These are phyloP conservation scores for Gynandropsis gynandra DNA, from an alignment of 345 rosid genomes.

Conservation along the genomic window DNA sequence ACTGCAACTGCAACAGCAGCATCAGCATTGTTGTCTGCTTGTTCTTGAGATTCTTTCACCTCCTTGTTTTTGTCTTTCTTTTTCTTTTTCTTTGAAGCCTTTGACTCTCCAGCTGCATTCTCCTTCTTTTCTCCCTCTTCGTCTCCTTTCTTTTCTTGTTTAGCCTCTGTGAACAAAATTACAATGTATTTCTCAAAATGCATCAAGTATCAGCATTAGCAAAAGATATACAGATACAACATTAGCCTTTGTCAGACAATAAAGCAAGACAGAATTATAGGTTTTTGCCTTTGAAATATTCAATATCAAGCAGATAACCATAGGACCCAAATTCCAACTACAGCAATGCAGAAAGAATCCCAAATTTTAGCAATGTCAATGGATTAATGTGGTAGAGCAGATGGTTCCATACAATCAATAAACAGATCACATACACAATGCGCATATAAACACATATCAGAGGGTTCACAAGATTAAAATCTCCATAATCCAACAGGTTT, in stretches of 20 bases:
- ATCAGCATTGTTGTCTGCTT: slow-evolving; percentile 21
- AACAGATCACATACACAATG: too few species aligned
- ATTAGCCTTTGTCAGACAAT: neutral
- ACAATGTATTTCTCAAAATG: neutral
- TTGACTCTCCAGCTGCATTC: slow-evolving; percentile 48
- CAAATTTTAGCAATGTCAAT: too few species aligned
- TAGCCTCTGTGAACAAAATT: slow-evolving; percentile 25
- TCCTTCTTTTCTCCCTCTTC: slow-evolving; percentile 54
- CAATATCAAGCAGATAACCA: too few species aligned
- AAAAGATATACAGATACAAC: slow-evolving; percentile 5
- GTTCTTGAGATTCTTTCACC: slow-evolving; percentile 45
- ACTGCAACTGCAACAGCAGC: slow-evolving; percentile 26
- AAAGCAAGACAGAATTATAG: neutral
- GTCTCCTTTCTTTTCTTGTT: slow-evolving; percentile 38
- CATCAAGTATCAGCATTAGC: neutral
- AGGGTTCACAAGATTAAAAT: neutral
- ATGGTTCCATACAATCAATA: too few species aligned
- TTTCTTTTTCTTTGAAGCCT: slow-evolving; percentile 65
- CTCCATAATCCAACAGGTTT: slow-evolving; percentile 5
- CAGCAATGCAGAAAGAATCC: too few species aligned
- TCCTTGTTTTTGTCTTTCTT: slow-evolving; percentile 65
- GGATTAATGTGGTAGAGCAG: too few species aligned
- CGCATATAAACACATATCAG: neutral
- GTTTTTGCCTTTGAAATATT: neutral
- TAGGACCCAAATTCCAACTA: too few species aligned